Conservation (phyloP, 495 filamentous ascomycete genomes). For the Xylaria telfairii region DNA sequence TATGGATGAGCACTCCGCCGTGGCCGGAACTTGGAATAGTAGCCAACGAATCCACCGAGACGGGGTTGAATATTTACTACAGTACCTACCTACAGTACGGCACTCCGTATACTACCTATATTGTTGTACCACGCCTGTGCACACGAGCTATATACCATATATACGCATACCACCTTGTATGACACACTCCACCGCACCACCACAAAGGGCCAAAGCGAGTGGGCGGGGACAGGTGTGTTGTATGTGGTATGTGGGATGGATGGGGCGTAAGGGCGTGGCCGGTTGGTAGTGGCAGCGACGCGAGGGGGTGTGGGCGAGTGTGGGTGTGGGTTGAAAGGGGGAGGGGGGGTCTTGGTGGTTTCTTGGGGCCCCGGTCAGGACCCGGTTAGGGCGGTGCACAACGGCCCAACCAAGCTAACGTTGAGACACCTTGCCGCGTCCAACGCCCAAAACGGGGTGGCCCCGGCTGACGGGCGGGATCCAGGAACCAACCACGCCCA, state of each 20-base stretch:
- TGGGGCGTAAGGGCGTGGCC: constrained; percentile 17
- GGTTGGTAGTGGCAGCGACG: background rate
- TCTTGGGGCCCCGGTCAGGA: constrained; percentile 13
- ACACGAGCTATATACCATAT: constrained; percentile 8
- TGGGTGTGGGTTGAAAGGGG: constrained; percentile 19
- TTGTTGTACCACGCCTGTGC: constrained; percentile 2
- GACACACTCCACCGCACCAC: constrained; percentile 17
- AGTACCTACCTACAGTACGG: too few species aligned
- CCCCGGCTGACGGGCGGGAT: constrained; percentile 24
- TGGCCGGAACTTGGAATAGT: constrained; percentile 8
- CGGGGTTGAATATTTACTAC: background rate
- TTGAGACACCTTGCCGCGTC: constrained; percentile 20
- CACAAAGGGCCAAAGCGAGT: background rate
- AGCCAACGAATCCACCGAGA: constrained; percentile 5
- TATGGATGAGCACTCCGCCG: constrained; percentile 12
- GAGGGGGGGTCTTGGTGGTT: background rate
- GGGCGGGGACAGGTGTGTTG: constrained; percentile 10
- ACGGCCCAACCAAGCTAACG: constrained; percentile 26
- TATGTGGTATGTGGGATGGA: background rate
- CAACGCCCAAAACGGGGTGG: constrained; percentile 27
- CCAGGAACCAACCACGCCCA: constrained; percentile 27
- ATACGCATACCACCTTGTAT: background rate
- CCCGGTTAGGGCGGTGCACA: constrained; percentile 22
- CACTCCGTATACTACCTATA: too few species aligned
- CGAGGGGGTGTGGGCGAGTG: too few species aligned